phyloP scores from a whole-genome alignment of 1,284 basidiomycete genomes.

The Trichosporon sp. region DNA sequence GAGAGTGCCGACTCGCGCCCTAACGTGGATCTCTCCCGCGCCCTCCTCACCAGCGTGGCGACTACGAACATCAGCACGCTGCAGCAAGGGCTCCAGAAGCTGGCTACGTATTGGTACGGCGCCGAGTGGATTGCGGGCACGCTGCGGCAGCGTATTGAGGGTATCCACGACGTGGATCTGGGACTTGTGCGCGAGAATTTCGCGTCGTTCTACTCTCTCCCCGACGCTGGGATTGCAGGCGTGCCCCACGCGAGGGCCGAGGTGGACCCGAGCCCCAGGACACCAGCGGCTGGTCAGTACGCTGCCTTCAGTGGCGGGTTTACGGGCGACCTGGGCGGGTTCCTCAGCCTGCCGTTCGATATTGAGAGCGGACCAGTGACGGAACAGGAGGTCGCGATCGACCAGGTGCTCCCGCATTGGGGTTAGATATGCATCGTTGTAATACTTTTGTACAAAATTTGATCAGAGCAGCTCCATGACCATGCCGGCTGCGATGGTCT shows the following conservation, averaged over 20 bases:
- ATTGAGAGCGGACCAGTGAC: background rate
- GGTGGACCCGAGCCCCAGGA: background rate
- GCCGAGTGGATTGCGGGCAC: constrained; percentile 36
- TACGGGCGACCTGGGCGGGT: background rate
- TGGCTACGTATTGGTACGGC: constrained; percentile 36
- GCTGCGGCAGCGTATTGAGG: constrained; percentile 34
- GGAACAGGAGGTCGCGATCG: background rate
- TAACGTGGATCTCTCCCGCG: constrained; percentile 28
- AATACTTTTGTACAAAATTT: background rate
- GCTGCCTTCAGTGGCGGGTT: background rate
- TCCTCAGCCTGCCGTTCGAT: constrained; percentile 1
- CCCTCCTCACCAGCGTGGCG: constrained; percentile 33
- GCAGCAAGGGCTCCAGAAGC: constrained; percentile 34
- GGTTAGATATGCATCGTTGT: constrained; percentile 16
- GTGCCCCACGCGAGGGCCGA: background rate
- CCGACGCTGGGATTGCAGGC: constrained; percentile 36
- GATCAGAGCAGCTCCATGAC: constrained; percentile 27
- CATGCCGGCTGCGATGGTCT: constrained; percentile 86
- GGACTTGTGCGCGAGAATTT: constrained; percentile 33
- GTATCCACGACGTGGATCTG: constrained; percentile 35
- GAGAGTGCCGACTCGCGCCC: background rate
- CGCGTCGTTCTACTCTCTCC: constrained; percentile 34
- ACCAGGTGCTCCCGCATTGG: constrained; percentile 1
- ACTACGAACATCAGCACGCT: constrained; percentile 34
- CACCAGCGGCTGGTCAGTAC: background rate